Conservation (phyloP, 164 flowering plant genomes). For the Aristolochia contorta region DNA sequence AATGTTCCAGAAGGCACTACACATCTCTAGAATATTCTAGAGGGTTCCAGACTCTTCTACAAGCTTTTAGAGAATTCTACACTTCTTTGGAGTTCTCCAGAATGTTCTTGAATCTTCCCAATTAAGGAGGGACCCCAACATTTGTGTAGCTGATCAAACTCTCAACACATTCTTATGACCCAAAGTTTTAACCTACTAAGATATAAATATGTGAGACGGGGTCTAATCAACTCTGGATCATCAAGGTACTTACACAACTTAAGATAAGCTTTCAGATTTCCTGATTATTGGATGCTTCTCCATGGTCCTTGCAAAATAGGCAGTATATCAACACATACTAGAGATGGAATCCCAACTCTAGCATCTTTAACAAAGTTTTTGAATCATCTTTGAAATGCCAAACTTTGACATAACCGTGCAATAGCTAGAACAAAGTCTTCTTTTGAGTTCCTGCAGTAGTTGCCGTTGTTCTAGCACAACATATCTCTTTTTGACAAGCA, state of each 20-base stretch:
- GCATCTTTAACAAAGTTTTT: slow-evolving; percentile 56
- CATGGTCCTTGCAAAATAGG: slow-evolving; percentile 80
- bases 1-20: too few species aligned
- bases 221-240: slow-evolving; percentile 56
- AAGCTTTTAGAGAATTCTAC: too few species aligned
- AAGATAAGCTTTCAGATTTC: slow-evolving; percentile 52
- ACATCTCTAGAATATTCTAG: too few species aligned
- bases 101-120: too few species aligned
- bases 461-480: slow-evolving; percentile 43
- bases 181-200: slow-evolving; percentile 59
- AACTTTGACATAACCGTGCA: slow-evolving; percentile 86
- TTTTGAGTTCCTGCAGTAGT: slow-evolving; percentile 33
- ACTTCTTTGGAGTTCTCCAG: too few species aligned
- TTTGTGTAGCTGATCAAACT: background rate
- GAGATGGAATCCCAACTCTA: slow-evolving; percentile 58
- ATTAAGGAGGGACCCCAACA: too few species aligned
- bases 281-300: slow-evolving; percentile 41
- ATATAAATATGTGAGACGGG: slow-evolving; percentile 70
- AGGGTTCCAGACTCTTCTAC: too few species aligned
- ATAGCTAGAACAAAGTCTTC: slow-evolving; percentile 71
- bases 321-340: slow-evolving; percentile 66
- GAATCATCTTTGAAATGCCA: slow-evolving; percentile 73
- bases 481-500: slow-evolving; percentile 65
- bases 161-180: slow-evolving; percentile 63
- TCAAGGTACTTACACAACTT: slow-evolving; percentile 66